Base-by-base conservation (phyloP, 768 basidiomycete species). In the Sarcodon aspratus region DNA sequence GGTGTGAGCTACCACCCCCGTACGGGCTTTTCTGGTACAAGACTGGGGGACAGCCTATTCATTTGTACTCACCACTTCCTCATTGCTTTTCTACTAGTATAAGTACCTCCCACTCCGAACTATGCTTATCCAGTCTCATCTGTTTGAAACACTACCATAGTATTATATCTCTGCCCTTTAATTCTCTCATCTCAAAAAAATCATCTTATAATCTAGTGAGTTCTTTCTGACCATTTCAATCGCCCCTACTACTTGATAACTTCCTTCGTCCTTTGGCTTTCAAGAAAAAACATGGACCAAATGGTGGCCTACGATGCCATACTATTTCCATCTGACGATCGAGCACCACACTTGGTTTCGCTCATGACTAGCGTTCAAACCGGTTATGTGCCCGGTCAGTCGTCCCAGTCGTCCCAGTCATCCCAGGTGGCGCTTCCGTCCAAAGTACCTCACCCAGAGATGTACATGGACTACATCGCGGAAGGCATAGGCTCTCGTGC, bases 381-480 rank as follows among this genome's bases (percentile, higher is more conserved):
- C 33, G 21, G 31, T 32, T 42, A 17, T 13, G 34, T 51, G 46
- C 47, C 45, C 49, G 48, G 51, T 38, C 33, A 37, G 46, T 42
- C 57, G 47, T 51, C 55, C 45, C 55, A 56, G 46, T 42, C 57
- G 47, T 51, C 55, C 45, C 55, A 56, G 45, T 27, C 21, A 3
- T 15, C 52, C 48, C 9, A 48, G 3, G 48, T 48, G 34, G 36
- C 47, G 48, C 69, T 69, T 40, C 60, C 66, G 48, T 66, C 78
- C 43, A 79, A 81, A 47, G 75, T 85, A 70, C 87, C 87, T 0
- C 87, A 90, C 62, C 87, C 87, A 9, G 85, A 89, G 62, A 76
- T 85, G 37, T 78, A 84, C 59, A 90, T 90, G 86, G 85, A 89
- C 64, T 85, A 82, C 64, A 80, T 90, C 56, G 85, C 83, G 58